Base-by-base conservation (phyloP, 2,329 filamentous ascomycete species). In the Monosporascus sp. region DNA sequence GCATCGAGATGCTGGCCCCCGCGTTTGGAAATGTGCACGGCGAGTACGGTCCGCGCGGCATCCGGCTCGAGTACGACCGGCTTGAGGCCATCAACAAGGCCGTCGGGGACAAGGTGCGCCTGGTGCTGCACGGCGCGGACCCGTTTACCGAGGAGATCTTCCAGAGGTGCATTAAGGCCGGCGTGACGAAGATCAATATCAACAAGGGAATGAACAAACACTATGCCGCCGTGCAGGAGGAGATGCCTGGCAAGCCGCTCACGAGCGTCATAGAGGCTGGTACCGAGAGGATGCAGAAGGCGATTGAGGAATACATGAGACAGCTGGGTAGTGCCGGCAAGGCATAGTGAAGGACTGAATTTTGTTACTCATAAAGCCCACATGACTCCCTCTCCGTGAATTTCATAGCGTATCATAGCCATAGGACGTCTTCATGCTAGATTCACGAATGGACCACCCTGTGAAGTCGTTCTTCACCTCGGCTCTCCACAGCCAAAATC, bases 21-120 rank as follows among this genome's bases (percentile, higher is more conserved):
- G 84, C 84, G 1, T 87, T 87, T 68, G 85, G 85, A 1, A 88
- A 87, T 63, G 82, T 88, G 40, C 85, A 88, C 70, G 85, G 85
- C 2, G 79, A 82, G 58, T 87, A 88, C 68, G 84, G 84, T 0
- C 78, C 68, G 6, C 64, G 70, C 14, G 69, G 69, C 35, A 67
- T 68, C 43, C 69, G 65, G 57, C 65, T 71, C 44, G 70, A 71
- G 51, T 72, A 71, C 54, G 65, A 64, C 50, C 54, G 69, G 15
- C 58, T 69, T 2, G 62, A 64, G 31, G 58, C 64, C 17, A 66
- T 79, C 60, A 71, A 74, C 59, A 61, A 62, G 48, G 68, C 68
- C 7, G 75, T 78, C 5, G 74, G 74, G 50, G 74, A 76, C 57
- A 64, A 69, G 18, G 76, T 78, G 44, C 65, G 72, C 47, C 65